Evolutionary conservation across 2,329 filamentous ascomycete species (phyloP), one percentile per base, ranked within the genome.

Genomic region (Arthrobotrys conoides): DNA sequence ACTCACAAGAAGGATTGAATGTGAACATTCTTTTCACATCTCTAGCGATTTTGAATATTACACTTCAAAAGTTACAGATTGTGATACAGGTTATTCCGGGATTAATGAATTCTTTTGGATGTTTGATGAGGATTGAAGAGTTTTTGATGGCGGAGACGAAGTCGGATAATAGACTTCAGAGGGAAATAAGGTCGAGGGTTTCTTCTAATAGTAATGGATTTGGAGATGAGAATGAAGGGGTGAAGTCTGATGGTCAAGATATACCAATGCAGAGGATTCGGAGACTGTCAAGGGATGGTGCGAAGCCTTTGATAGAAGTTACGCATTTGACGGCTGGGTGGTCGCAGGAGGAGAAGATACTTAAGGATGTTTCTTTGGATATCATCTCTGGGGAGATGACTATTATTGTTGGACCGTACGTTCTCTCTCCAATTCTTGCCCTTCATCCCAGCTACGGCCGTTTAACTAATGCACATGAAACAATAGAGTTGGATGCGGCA

Each of bases 401-500:
- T 1, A 63, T 71, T 5, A 6, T 79, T 0, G 61, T 70, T 18
- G 76, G 76, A 41, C 69, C 76, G 76, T 79, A 75, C 24, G 76
- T 71, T 18, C 1, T 36, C 18, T 3, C 5, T 12, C 4, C 5
- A 14, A 24, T 16, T 14, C 36, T 27, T 44, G 36, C 5, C 38
- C 53, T 9, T 59, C 6, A 20, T 38, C 12, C 16, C 24, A n/a
- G 16, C 12, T 4, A 44, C 1, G 1, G n/a, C n/a, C 9, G 14
- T 4, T 12, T n/a, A 5, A 44, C 38, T 44, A 46, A 20, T n/a
- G 14, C 41, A 44, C 41, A 49, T 49, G 20, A 6, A 53, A n/a
- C 24, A 2, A n/a, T 8, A 79, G 76, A 3, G 85, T 87, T 0
- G 86, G 86, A 1, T 85, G 85, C 27, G 86, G 86, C 16, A 87